Base-by-base conservation (phyloP, 2,329 filamentous ascomycete genomes). In the Byssochlamys sp. region DNA sequence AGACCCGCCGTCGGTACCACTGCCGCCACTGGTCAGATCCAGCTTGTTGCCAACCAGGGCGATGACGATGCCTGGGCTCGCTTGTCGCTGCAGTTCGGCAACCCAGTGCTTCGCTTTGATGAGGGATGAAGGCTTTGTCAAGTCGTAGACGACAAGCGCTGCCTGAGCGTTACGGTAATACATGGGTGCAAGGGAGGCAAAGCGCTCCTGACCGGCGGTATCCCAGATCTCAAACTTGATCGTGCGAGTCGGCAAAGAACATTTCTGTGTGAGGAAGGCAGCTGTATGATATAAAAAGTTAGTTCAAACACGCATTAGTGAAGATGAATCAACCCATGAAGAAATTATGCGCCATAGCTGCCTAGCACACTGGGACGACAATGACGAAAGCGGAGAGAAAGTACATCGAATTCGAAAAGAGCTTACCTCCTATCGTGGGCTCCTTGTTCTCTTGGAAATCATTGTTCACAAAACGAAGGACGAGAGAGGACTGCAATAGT, bases 391-490 rank as follows among this genome's bases (percentile, higher is more conserved):
- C 10, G 19, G 19, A 19, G 19, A 52, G 26, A 31, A 52, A 52
- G 10, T 6, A 27, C 50, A 52, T 27, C 24, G 60, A 60, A 29
- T 31, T 31, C 51, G 24, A 45, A 50, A 27, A 39, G 55, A 55
- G 35, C 67, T 66, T 82, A 95, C 91, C 91, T 81, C 94, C 94
- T 77, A 99, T 99, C 64, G 94, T 99, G 61, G 94, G 94, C 75
- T 99, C 94, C 81, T 97, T 97, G 78, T 97, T 97, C 78, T 97
- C 94, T 80, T 99, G 94, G 71, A 99, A 99, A 77, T 97, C 92
- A 78, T 99, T 94, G 82, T 97, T 97, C 73, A 99, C 94, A 77
- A 99, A 99, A 71, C 94, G 90, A 72, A 99, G 83, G 62, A 99
- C 94, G 59, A 99, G 86, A 52, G 94, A 99, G 54, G 94, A 97